A percentile compares a stretch with the other conserved stretches of the same genome.
phyloP scores from a whole-genome alignment of 1,139 yeast genomes.

The Hansenula anomala region DNA sequence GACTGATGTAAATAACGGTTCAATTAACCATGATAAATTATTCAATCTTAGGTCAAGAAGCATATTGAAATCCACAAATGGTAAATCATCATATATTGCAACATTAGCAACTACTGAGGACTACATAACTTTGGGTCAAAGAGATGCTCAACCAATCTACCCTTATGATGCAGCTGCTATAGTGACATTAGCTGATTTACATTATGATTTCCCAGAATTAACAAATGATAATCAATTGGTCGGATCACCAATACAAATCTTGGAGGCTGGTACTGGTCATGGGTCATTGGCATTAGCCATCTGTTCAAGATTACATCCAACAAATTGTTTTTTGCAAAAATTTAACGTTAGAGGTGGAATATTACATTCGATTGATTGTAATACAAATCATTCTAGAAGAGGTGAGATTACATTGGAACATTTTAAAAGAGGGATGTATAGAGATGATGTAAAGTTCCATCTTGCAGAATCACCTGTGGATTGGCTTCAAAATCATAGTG shows the following conservation, averaged over 20 bases:
- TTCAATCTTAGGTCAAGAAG: conserved; percentile 24
- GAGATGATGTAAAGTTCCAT: conserved; percentile 38
- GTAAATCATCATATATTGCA: conserved; percentile 25
- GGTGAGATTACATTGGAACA: conserved; percentile 33
- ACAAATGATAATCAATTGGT: conserved; percentile 14
- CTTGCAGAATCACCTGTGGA: conserved; percentile 33
- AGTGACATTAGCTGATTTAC: conserved; percentile 39
- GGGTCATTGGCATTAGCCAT: conserved; percentile 43
- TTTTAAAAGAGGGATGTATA: conserved; percentile 36
- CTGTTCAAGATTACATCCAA: conserved; percentile 36
- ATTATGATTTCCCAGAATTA: conserved; percentile 34
- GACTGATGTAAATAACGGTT: conserved; percentile 23
- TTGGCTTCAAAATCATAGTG: conserved; percentile 29
- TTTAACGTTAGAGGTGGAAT: conserved; percentile 35
- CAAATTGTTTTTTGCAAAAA: conserved; percentile 29
- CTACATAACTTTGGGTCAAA: conserved; percentile 31
- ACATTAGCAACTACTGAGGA: conserved; percentile 39
- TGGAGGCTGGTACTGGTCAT: conserved; percentile 51
- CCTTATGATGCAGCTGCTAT: conserved; percentile 42
- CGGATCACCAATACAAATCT: conserved; percentile 30
- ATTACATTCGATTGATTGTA: conserved; percentile 38
- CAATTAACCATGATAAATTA: conserved; percentile 30
- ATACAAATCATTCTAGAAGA: conserved; percentile 30
- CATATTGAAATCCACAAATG: conserved; percentile 16
- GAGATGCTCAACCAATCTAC: conserved; percentile 46